A percentile compares a stretch with the other conserved stretches of the same genome.
Conservation (phyloP, 2,329 filamentous ascomycete species). For the Penicillium hordei region DNA sequence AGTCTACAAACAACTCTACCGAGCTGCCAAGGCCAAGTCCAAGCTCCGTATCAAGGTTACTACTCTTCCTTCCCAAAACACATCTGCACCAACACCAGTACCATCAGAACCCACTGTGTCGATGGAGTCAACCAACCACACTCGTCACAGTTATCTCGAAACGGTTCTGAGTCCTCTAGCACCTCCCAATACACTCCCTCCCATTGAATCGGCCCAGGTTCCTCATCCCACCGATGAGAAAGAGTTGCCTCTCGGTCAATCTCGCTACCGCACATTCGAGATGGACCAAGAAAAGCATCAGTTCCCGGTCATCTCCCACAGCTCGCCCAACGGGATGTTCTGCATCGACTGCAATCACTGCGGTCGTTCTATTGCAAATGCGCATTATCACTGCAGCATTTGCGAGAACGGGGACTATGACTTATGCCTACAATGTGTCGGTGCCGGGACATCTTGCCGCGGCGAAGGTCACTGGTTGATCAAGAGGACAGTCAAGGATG, state of each 20-base stretch:
- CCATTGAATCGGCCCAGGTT: conserved; percentile 1
- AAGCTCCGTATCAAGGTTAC: conserved; percentile 88
- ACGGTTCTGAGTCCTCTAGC: conserved; percentile 39
- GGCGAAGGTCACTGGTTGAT: conserved; percentile 87
- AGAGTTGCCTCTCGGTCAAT: conserved; percentile 15
- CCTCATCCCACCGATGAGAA: background rate
- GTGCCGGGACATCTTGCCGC: conserved; percentile 72
- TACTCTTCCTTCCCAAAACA: conserved; percentile 52
- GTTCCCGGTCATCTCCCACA: conserved; percentile 36
- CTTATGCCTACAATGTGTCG: conserved; percentile 78
- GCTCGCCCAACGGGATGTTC: conserved; percentile 54
- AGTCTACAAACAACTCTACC: conserved; percentile 95
- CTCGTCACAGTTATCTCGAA: conserved; percentile 43
- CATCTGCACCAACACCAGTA: conserved; percentile 13
- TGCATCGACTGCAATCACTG: conserved; percentile 95
- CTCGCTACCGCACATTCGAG: conserved; percentile 31
- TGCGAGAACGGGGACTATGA: conserved; percentile 95
- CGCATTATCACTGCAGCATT: conserved; percentile 91
- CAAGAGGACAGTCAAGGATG: conserved; percentile 79
- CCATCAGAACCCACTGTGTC: conserved; percentile 15
- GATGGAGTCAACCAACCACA: conserved; percentile 18
- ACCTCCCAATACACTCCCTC: conserved; percentile 14
- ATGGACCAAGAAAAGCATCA: conserved; percentile 29
- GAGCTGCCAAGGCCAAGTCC: conserved; percentile 95
- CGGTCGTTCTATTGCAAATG: conserved; percentile 71